Percentiles rank a stretch among this genome's conserved stretches.
Conservation (phyloP, 495 filamentous ascomycete species). For the Penicillium fimorum region DNA sequence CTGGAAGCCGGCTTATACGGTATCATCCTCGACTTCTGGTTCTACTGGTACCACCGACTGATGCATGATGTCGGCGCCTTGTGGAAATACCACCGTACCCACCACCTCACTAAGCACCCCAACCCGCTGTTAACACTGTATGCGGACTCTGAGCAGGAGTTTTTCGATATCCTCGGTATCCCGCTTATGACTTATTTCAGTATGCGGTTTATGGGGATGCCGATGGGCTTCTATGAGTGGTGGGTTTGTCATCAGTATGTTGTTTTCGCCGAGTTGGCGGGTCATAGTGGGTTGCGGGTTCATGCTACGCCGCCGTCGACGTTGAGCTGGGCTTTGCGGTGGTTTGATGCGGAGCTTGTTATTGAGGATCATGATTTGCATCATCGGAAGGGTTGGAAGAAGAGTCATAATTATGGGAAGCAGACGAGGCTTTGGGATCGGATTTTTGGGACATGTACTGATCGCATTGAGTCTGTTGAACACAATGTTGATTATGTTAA, state of each 20-base stretch:
- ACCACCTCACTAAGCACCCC: conserved; percentile 43
- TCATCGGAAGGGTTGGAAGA: conserved; percentile 42
- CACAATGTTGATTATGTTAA: conserved; percentile 37
- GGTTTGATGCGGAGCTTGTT: conserved; percentile 33
- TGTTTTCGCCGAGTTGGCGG: conserved; percentile 34
- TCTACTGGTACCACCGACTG: conserved; percentile 42
- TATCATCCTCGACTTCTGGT: conserved; percentile 43
- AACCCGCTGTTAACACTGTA: conserved; percentile 38
- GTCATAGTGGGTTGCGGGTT: conserved; percentile 37
- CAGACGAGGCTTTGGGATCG: conserved; percentile 44
- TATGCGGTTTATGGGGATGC: conserved; percentile 33
- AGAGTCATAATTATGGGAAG: conserved; percentile 42
- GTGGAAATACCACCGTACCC: conserved; percentile 43
- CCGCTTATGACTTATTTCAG: conserved; percentile 37
- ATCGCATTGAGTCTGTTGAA: conserved; percentile 30
- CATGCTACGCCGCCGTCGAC: conserved; percentile 33
- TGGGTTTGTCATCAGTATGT: conserved; percentile 44
- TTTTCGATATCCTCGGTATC: conserved; percentile 39
- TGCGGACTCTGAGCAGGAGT: conserved; percentile 39
- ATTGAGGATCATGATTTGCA: conserved; percentile 44
- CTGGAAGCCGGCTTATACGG: conserved; percentile 36
- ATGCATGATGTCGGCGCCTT: conserved; percentile 35
- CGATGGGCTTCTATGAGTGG: conserved; percentile 44
- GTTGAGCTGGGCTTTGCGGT: conserved; percentile 28
- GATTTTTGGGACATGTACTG: conserved; percentile 36